A percentile compares a stretch with the other conserved stretches of the same genome.
These are phyloP conservation scores for Perilla frutescens DNA, from an alignment of 257 asterid genomes.

Conservation along the genomic window DNA sequence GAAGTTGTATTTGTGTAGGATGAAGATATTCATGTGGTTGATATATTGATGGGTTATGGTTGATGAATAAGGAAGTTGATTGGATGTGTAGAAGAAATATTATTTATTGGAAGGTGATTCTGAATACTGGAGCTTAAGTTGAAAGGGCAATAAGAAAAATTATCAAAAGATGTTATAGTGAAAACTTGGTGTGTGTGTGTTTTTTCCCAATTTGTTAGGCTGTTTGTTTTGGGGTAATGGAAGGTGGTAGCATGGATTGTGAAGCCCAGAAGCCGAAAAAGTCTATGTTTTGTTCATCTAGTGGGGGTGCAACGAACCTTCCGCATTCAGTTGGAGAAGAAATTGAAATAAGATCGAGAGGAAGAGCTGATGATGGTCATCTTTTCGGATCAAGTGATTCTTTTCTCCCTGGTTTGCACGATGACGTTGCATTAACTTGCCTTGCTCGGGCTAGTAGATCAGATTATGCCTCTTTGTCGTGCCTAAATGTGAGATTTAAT, in stretches of 20 bases:
- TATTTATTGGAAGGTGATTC: conserved; percentile 31
- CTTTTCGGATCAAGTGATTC: conserved; percentile 55
- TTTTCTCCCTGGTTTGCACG: conserved; percentile 72
- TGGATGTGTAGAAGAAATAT: conserved; percentile 15
- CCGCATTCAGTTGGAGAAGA: conserved; percentile 41
- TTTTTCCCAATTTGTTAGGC: conserved; percentile 40
- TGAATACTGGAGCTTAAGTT: not conserved
- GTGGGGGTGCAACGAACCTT: conserved; percentile 30
- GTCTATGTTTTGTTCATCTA: conserved; percentile 36
- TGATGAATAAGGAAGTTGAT: conserved; percentile 38
- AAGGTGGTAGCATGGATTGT: conserved; percentile 42
- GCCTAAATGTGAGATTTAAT: conserved; percentile 62
- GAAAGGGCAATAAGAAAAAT: conserved; percentile 14
- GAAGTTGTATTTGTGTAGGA: conserved; percentile 37
- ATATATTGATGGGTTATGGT: conserved; percentile 35
- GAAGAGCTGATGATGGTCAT: conserved; percentile 49
- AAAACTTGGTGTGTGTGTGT: not conserved
- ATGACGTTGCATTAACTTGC: conserved; percentile 74
- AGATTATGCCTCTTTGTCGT: conserved; percentile 70
- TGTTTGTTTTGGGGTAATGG: conserved; percentile 35
- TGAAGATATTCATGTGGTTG: conserved; percentile 23
- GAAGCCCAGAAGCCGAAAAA: conserved; percentile 43
- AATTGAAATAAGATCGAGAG: conserved; percentile 42
- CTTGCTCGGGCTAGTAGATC: conserved; percentile 72
- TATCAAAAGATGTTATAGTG: not conserved